Conservation (phyloP, 1,284 basidiomycete species). For the Irpex rosettiformis region DNA sequence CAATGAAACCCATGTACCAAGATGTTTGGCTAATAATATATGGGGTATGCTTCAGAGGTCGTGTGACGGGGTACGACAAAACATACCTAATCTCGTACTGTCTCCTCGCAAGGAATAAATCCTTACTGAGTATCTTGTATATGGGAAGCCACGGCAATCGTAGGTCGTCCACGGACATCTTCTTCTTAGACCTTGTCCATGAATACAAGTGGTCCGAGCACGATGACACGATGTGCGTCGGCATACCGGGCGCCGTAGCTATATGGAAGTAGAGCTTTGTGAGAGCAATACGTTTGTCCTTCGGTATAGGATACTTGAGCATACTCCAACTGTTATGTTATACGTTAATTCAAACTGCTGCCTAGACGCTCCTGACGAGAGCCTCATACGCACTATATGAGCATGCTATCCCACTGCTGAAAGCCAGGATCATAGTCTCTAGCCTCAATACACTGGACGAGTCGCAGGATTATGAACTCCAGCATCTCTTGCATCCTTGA, state of each 20-base stretch:
- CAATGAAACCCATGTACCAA: constrained; percentile 85
- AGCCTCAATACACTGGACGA: constrained; percentile 73
- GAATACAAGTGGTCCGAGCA: constrained; percentile 56
- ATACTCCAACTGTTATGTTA: constrained; percentile 61
- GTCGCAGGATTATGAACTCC: constrained; percentile 70
- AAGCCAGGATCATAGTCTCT: constrained; percentile 80
- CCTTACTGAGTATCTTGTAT: constrained; percentile 76
- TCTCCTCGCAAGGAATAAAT: constrained; percentile 80
- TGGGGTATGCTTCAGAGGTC: neutral
- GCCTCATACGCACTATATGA: constrained; percentile 63
- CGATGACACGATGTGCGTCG: constrained; percentile 51
- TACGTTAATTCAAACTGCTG: constrained; percentile 17
- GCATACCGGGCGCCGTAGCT: constrained; percentile 59
- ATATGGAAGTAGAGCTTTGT: constrained; percentile 80
- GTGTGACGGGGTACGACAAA: neutral
- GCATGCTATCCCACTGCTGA: constrained; percentile 74
- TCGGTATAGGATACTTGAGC: constrained; percentile 85
- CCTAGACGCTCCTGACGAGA: constrained; percentile 11
- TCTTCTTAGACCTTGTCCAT: constrained; percentile 67
- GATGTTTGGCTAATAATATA: constrained; percentile 57
- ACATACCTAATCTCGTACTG: constrained; percentile 79
- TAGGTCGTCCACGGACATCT: constrained; percentile 77
- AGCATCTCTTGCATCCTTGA: constrained; percentile 79
- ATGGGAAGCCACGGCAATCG: constrained; percentile 88
- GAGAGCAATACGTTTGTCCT: constrained; percentile 72